A percentile compares a stretch with the other conserved stretches of the same genome.
These are phyloP conservation scores for Neodidymelliopsis sp. DNA, from an alignment of 2,329 filamentous ascomycete species.

Conservation along the genomic window DNA sequence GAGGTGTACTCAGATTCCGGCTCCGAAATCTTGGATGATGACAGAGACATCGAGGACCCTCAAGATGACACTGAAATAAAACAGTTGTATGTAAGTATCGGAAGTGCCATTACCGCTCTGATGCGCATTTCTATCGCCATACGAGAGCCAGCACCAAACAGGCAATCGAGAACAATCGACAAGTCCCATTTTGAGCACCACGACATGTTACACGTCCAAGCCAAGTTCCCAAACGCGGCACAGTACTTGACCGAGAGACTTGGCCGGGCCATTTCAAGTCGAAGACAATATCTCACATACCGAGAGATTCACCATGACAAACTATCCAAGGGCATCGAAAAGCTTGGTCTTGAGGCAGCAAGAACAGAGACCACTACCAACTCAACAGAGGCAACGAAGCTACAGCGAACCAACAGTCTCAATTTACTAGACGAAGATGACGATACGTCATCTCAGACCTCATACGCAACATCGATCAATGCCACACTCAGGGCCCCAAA, in stretches of 20 bases:
- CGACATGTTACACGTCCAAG: conserved; percentile 27
- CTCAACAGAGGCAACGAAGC: conserved; percentile 27
- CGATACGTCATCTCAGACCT: conserved; percentile 35
- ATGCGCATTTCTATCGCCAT: conserved; percentile 45
- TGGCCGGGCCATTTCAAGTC: conserved; percentile 40
- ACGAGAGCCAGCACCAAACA: conserved; percentile 43
- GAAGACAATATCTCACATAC: conserved; percentile 45
- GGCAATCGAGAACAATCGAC: conserved; percentile 36
- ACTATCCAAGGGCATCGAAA: conserved; percentile 30
- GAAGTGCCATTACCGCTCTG: conserved; percentile 38
- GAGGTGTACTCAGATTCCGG: conserved; percentile 3
- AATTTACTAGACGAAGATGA: conserved; percentile 22
- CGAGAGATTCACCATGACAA: conserved; percentile 44
- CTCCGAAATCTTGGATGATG: background rate
- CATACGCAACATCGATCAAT: conserved; percentile 34
- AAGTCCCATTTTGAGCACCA: conserved; percentile 35
- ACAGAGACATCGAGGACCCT: background rate
- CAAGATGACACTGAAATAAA: conserved; percentile 3
- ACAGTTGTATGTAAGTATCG: conserved; percentile 25
- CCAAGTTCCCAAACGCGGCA: background rate
- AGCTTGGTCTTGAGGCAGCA: conserved; percentile 27
- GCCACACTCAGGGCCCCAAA: conserved; percentile 31
- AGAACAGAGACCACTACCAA: conserved; percentile 27
- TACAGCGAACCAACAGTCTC: conserved; percentile 6
- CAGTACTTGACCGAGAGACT: conserved; percentile 32